Percentiles rank a stretch among this genome's conserved stretches.
These are phyloP conservation scores for Citeromyces matritensis DNA, from an alignment of 805 yeast species.

Conservation along the genomic window DNA sequence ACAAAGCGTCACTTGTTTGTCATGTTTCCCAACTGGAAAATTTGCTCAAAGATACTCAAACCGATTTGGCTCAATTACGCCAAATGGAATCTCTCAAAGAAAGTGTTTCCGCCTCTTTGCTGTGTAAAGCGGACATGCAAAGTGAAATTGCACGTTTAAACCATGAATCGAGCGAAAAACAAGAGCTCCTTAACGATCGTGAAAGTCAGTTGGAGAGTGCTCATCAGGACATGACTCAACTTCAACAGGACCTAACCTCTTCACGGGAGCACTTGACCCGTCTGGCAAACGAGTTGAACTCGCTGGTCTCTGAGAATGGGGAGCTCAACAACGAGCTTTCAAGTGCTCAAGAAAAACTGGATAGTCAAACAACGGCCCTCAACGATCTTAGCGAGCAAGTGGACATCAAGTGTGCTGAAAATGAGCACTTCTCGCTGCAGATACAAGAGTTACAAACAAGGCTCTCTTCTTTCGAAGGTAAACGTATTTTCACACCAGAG, in stretches of 20 bases:
- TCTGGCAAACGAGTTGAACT: neutral
- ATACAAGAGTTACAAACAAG: neutral
- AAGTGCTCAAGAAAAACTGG: neutral
- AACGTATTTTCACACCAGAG: neutral
- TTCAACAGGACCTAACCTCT: neutral
- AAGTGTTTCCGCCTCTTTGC: too few relatives aligned
- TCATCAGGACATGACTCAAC: constrained; percentile 1
- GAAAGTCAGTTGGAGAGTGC: constrained; percentile 1
- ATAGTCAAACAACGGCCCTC: neutral
- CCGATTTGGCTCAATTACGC: too few relatives aligned
- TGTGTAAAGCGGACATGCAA: too few relatives aligned
- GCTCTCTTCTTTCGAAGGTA: neutral
- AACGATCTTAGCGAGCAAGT: neutral
- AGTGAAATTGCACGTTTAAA: constrained; percentile 1
- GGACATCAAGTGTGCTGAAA: neutral
- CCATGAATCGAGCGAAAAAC: constrained; percentile 3
- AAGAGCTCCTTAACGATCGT: constrained; percentile 4
- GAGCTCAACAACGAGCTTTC: neutral
- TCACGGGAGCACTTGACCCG: neutral
- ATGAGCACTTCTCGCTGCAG: neutral
- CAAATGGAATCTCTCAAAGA: too few relatives aligned
- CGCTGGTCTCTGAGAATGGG: neutral
- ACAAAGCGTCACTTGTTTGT: too few relatives aligned
- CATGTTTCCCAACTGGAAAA: too few relatives aligned
- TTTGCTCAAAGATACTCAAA: too few relatives aligned